Conservation (phyloP, 148 eudicot species). For the Oxyria digyna region DNA sequence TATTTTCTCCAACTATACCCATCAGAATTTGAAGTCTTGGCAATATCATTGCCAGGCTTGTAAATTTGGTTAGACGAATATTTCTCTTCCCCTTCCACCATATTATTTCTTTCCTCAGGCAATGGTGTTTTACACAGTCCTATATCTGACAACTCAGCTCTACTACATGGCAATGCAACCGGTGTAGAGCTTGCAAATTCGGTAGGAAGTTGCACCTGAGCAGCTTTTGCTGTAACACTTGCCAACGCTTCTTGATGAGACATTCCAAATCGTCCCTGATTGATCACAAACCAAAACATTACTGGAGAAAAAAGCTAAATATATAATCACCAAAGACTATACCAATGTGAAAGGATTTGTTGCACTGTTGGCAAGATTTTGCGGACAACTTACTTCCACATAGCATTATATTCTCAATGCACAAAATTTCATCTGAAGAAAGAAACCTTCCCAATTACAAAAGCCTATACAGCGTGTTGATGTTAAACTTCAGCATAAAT, state of each 20-base stretch:
- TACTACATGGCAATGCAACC: neutral
- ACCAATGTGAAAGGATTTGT: neutral
- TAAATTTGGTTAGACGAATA: conserved; percentile 12
- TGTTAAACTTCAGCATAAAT: too few species aligned
- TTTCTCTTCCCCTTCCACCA: conserved; percentile 13
- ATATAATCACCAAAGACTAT: neutral
- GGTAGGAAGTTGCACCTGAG: conserved; percentile 21
- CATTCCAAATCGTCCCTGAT: conserved; percentile 35
- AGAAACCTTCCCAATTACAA: neutral
- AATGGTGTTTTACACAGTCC: neutral
- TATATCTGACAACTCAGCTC: neutral
- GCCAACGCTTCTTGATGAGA: conserved; percentile 34
- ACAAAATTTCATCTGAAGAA: neutral
- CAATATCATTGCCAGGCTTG: conserved; percentile 12
- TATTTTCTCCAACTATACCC: conserved; percentile 80
- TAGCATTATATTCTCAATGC: neutral
- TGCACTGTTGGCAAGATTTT: neutral
- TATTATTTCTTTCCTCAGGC: conserved; percentile 6
- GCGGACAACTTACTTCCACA: neutral
- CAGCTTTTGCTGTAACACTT: conserved; percentile 28
- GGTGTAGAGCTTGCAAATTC: neutral
- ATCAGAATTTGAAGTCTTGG: conserved; percentile 34
- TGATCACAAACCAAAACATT: conserved; percentile 9
- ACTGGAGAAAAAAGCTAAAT: neutral
- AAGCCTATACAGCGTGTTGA: neutral